phyloP scores from a whole-genome alignment of 2,329 filamentous ascomycete species.

The Akanthomyces muscarius region DNA sequence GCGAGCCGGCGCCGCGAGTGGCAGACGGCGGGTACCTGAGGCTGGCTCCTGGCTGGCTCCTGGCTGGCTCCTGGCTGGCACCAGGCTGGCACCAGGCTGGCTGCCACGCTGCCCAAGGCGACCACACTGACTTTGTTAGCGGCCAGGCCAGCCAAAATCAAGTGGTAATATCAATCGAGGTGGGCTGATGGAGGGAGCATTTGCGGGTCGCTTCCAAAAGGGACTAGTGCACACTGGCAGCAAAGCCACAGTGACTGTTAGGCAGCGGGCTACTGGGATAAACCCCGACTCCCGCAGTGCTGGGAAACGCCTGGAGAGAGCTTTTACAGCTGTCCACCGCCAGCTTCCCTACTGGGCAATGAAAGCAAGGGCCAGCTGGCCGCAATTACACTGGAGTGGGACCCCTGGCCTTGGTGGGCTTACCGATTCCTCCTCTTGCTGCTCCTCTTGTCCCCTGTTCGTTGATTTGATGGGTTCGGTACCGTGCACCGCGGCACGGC shows the following conservation, averaged over 20 bases:
- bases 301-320: neutral
- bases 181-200: too few species aligned
- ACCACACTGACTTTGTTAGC: neutral
- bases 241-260: neutral
- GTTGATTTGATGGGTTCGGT: slow-evolving; percentile 2
- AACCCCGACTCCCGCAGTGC: neutral
- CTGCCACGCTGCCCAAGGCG: neutral
- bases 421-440: neutral
- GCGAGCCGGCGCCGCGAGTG: too few species aligned
- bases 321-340: neutral
- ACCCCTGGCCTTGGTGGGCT: neutral
- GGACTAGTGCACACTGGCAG: too few species aligned
- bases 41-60: neutral
- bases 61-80: too few species aligned
- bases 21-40: neutral
- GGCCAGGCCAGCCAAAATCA: neutral
- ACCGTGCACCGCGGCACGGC: too few species aligned
- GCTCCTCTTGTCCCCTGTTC: neutral
- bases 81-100: too few species aligned
- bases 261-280: neutral
- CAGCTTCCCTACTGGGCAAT: too few species aligned
- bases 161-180: too few species aligned
- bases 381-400: slow-evolving; percentile 1
- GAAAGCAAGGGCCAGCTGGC: neutral
- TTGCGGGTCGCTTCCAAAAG: too few species aligned